These are phyloP conservation scores for Fraxinus cuspidata DNA, from an alignment of 257 asterid species.

Conservation along the genomic window DNA sequence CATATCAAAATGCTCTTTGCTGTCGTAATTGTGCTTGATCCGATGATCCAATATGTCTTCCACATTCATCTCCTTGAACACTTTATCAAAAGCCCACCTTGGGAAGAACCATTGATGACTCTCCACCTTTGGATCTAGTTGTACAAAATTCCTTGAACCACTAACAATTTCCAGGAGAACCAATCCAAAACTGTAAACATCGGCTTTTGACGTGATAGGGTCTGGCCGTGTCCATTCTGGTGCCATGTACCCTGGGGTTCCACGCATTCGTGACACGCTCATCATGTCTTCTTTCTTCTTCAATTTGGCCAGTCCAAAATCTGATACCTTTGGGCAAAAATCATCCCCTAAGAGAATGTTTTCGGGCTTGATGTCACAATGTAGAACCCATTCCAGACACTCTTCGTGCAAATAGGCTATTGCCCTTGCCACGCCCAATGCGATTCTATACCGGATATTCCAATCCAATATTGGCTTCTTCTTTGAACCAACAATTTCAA, in stretches of 20 bases:
- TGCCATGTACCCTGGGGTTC: conserved; percentile 84
- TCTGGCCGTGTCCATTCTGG: conserved; percentile 76
- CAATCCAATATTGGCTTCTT: conserved; percentile 68
- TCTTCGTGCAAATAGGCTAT: conserved; percentile 91
- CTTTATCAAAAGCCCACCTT: conserved; percentile 80
- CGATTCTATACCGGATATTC: conserved; percentile 71
- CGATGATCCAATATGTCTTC: conserved; percentile 67
- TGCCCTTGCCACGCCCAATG: conserved; percentile 87
- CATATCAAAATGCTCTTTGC: conserved; percentile 57
- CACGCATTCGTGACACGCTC: conserved; percentile 61
- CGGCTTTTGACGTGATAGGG: conserved; percentile 79
- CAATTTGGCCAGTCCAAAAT: conserved; percentile 81
- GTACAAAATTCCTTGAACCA: conserved; percentile 61
- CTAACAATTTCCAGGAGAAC: conserved; percentile 76
- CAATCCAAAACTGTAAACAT: conserved; percentile 81
- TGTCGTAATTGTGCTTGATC: conserved; percentile 60
- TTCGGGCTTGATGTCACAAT: conserved; percentile 90
- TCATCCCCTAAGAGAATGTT: conserved; percentile 84
- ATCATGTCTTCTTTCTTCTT: conserved; percentile 77
- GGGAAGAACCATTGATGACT: conserved; percentile 82
- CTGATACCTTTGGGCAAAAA: conserved; percentile 88
- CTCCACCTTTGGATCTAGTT: conserved; percentile 47
- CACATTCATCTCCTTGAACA: conserved; percentile 64
- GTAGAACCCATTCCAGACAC: conserved; percentile 90
- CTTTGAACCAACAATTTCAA: conserved; percentile 26